A percentile compares a stretch with the other conserved stretches of the same genome.
Evolutionary conservation across 1,284 basidiomycete genomes (phyloP).

Genomic region (Schizophyllum commune): DNA sequence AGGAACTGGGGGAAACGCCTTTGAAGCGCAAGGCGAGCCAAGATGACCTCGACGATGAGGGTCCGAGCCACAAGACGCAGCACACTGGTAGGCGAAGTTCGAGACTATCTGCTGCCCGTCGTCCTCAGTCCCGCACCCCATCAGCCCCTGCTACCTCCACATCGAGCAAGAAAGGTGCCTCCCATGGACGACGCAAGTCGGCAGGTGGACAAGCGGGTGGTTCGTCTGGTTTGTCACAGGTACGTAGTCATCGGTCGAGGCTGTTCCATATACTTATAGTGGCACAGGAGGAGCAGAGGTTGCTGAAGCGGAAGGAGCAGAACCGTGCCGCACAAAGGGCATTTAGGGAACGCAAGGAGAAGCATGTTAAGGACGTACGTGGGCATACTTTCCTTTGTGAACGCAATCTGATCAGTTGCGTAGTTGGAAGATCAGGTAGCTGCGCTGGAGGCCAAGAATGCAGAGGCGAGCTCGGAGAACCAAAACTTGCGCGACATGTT

Average conservation of each 20-base stretch:
- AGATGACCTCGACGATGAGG: constrained; percentile 49
- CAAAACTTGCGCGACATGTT: constrained; percentile 74
- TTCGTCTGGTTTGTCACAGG: constrained; percentile 12
- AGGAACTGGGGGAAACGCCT: constrained; percentile 34
- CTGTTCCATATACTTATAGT: constrained; percentile 7
- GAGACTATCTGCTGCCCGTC: neutral
- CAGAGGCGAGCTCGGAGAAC: constrained; percentile 59
- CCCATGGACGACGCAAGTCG: constrained; percentile 25
- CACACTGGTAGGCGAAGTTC: constrained; percentile 45
- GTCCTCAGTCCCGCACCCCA: neutral
- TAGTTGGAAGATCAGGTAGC: constrained; percentile 81
- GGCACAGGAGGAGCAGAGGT: constrained; percentile 58
- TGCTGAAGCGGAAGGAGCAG: constrained; percentile 80
- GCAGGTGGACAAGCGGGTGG: constrained; percentile 15
- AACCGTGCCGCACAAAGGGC: constrained; percentile 82
- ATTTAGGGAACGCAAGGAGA: constrained; percentile 82
- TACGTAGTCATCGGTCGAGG: constrained; percentile 4
- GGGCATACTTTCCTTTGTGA: constrained; percentile 5
- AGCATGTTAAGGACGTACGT: constrained; percentile 82
- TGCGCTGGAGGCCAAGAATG: constrained; percentile 69
- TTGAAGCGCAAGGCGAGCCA: constrained; percentile 70
- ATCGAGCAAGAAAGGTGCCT: constrained; percentile 19
- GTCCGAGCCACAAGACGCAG: constrained; percentile 56
- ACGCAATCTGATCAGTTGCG: constrained; percentile 2
- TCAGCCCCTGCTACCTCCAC: neutral